These are phyloP conservation scores for Cryptomeria japonica DNA, from an alignment of 75 land plant species.

Conservation along the genomic window DNA sequence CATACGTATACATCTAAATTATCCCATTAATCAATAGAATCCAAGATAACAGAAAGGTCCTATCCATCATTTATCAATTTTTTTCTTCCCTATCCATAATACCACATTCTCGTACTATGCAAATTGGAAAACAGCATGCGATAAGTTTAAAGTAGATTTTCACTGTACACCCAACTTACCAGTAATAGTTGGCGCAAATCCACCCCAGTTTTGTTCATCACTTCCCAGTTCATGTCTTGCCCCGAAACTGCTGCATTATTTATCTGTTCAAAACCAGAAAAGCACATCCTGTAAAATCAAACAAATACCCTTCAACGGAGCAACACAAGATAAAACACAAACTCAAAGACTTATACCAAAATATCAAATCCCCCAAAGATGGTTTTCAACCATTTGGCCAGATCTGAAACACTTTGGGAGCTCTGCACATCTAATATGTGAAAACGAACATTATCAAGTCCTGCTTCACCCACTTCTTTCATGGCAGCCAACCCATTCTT, in stretches of 20 bases:
- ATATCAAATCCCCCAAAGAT: slow-evolving; percentile 52
- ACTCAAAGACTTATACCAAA: slow-evolving; percentile 25
- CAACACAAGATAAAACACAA: background rate
- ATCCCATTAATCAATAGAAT: no score
- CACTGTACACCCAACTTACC: background rate
- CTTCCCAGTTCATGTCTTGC: background rate
- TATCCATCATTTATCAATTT: no score
- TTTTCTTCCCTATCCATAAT: no score
- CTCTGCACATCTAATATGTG: slow-evolving; percentile 58
- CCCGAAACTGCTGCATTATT: slow-evolving; percentile 18
- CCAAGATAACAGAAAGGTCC: no score
- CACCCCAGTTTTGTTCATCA: background rate
- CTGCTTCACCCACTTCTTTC: slow-evolving; percentile 22
- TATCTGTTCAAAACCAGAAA: background rate
- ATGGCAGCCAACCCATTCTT: slow-evolving; percentile 41
- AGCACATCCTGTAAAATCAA: background rate
- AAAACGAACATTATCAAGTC: slow-evolving; percentile 29
- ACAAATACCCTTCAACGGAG: background rate
- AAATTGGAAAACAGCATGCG: background rate
- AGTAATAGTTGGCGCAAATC: no score
- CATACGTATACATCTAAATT: no score
- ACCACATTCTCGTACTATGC: no score
- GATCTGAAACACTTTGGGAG: slow-evolving; percentile 24
- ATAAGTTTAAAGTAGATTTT: no score
- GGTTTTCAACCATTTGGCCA: slow-evolving; percentile 37